Evolutionary conservation across 208 protist genomes (phyloP).

Genomic region (Trypanosoma platydactyli): DNA sequence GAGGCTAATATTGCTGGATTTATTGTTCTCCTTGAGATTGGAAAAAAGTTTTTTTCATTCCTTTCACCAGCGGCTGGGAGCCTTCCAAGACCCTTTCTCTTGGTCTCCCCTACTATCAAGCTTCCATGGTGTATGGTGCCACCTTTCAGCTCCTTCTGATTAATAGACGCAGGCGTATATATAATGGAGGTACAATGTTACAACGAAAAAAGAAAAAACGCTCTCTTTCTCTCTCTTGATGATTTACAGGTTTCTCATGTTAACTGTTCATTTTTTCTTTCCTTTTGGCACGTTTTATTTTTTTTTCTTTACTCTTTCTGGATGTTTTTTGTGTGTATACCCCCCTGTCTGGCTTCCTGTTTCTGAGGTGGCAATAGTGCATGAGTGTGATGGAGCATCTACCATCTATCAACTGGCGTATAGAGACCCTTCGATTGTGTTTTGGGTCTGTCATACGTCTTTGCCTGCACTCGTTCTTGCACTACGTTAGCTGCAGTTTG

Average conservation of each 20-base stretch:
- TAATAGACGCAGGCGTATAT: neutral
- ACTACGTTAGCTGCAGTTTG: constrained; percentile 53
- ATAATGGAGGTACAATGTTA: neutral
- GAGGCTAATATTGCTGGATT: constrained; percentile 79
- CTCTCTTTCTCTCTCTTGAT: neutral
- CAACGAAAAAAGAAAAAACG: neutral
- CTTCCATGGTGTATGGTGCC: constrained; percentile 54
- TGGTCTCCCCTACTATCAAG: constrained; percentile 67
- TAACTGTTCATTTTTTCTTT: constrained; percentile 8
- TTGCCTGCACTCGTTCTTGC: constrained; percentile 54
- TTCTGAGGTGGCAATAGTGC: neutral
- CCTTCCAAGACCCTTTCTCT: constrained; percentile 72
- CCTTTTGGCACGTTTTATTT: neutral
- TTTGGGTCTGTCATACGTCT: constrained; percentile 72
- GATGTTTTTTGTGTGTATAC: neutral
- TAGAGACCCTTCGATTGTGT: constrained; percentile 58
- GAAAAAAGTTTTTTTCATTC: constrained; percentile 74
- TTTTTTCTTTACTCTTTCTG: constrained; percentile 9
- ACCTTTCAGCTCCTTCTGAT: constrained; percentile 35
- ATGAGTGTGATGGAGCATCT: constrained; percentile 38
- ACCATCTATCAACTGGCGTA: constrained; percentile 42
- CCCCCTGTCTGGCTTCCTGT: neutral
- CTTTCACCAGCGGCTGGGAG: constrained; percentile 59
- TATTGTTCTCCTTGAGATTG: constrained; percentile 77
- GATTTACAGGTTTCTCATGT: neutral